Base-by-base conservation (phyloP, 2,329 filamentous ascomycete species). In the Cytospora piceicola region DNA sequence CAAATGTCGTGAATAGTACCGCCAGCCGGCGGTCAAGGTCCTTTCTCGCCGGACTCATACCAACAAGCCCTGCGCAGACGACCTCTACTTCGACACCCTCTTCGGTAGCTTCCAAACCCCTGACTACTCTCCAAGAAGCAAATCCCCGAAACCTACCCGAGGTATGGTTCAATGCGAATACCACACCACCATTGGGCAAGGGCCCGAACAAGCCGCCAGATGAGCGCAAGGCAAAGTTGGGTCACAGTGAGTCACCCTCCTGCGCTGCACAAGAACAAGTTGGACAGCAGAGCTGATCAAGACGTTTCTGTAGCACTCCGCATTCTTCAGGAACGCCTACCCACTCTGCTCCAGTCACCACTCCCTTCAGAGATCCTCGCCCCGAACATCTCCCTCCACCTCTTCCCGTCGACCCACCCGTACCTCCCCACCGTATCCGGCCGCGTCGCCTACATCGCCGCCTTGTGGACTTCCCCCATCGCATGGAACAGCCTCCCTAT, bases 401-500 rank as follows among this genome's bases (percentile, higher is more conserved):
- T 91, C 70, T 91, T 91, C 76, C 88, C 88, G 46, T 87, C 88
- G 32, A 95, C 92, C 0, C 92, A 96, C 73, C 92, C 91, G 3
- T 90, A 94, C 76, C 91, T 99, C 3, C 95, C 95, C 39, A 91
- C 88, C n/a, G 95, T 98, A 51, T 92, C 92, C 32, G 95, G 95
- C 61, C 88, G 91, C 56, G 90, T 97, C 42, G 90, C 93, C 57
- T 99, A 99, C 77, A 91, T 91, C 42, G 94, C 95, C 22, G 95
- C 95, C 3, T 82, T 99, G 46, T 98, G 94, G 94, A 97, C 95
- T 0, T 93, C 94, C 0, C 95, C 95, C 0, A 90, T 99, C 60
- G 94, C 94, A 34, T 99, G 95, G 95, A 96, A 96, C 73, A 88
- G 92, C 32, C 85, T 99, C 1, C 95, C 95, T 2, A 87, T 98